Conservation (phyloP, 2,329 filamentous ascomycete genomes). For the Endoconidiophora laricicola region DNA sequence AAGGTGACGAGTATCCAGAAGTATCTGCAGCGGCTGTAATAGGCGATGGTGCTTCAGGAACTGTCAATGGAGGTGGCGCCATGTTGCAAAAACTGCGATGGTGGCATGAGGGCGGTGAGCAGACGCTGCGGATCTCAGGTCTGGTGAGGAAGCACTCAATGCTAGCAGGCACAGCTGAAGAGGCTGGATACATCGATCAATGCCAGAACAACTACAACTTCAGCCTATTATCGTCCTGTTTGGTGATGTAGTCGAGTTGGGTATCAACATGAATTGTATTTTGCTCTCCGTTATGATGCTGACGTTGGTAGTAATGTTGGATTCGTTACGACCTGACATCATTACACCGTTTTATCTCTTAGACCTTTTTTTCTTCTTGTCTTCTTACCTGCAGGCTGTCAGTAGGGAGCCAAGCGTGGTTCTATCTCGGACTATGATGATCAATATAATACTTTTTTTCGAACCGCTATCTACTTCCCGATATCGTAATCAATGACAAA, state of each 20-base stretch:
- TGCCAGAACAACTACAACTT: conserved; percentile 34
- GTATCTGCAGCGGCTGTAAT: background rate
- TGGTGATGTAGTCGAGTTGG: conserved; percentile 29
- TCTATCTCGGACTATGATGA: no score
- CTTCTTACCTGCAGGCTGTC: background rate
- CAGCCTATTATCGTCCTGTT: conserved; percentile 28
- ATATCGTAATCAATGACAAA: no score
- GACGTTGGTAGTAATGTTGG: no score
- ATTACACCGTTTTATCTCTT: background rate
- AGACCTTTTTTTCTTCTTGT: background rate
- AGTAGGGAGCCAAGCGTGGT: no score
- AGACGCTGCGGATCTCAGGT: conserved; percentile 61
- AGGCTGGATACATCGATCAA: conserved; percentile 64
- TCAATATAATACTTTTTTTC: background rate
- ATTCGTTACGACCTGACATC: no score
- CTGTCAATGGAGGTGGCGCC: conserved; percentile 36
- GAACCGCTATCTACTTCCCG: background rate
- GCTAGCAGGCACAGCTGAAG: conserved; percentile 41
- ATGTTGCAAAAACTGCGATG: conserved; percentile 65
- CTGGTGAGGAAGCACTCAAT: conserved; percentile 39
- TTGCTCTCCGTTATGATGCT: background rate
- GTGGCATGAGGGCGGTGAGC: conserved; percentile 84
- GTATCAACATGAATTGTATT: background rate
- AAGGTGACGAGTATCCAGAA: conserved; percentile 6
- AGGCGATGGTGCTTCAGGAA: background rate